A percentile compares a stretch with the other conserved stretches of the same genome.
Conservation (phyloP, 805 yeast genomes). For the Yamadazyma sp. region DNA sequence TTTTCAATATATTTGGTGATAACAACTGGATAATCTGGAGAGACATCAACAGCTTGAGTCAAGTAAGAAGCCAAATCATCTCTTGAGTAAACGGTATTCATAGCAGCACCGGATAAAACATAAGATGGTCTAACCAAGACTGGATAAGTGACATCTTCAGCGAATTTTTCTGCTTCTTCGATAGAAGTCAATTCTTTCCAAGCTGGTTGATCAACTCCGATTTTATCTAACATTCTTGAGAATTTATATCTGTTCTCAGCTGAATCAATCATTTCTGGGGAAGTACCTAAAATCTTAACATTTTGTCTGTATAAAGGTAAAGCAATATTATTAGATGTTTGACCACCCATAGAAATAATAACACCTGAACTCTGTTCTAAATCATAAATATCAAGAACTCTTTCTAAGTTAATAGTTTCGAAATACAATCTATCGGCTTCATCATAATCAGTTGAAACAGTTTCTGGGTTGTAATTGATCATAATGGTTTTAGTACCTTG, state of each 20-base stretch:
- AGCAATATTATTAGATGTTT: slow-evolving; percentile 95
- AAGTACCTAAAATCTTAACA: slow-evolving; percentile 93
- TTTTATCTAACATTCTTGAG: slow-evolving; percentile 93
- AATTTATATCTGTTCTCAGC: slow-evolving; percentile 98
- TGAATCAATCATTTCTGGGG: slow-evolving; percentile 97
- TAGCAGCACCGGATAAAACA: slow-evolving; percentile 97
- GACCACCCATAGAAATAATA: slow-evolving; percentile 98
- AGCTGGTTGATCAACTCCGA: slow-evolving; percentile 98
- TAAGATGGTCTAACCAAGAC: slow-evolving; percentile 97
- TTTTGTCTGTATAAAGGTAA: slow-evolving; percentile 88
- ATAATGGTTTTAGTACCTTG: slow-evolving; percentile 78
- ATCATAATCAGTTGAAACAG: slow-evolving; percentile 97
- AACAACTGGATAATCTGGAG: slow-evolving; percentile 97
- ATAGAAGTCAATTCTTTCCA: slow-evolving; percentile 97
- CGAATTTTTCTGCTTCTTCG: slow-evolving; percentile 89
- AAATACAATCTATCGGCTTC: slow-evolving; percentile 96
- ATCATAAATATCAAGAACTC: slow-evolving; percentile 93
- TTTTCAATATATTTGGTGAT: slow-evolving; percentile 94
- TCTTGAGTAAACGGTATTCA: slow-evolving; percentile 91
- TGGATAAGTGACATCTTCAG: slow-evolving; percentile 87
- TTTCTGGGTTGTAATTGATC: slow-evolving; percentile 98
- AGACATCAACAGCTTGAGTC: slow-evolving; percentile 93
- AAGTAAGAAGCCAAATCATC: slow-evolving; percentile 85
- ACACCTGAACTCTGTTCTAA: slow-evolving; percentile 89
- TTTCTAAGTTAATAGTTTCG: slow-evolving; percentile 90